A percentile compares a stretch with the other conserved stretches of the same genome.
Evolutionary conservation across 2,329 filamentous ascomycete genomes (phyloP).

Genomic region (Colletotrichum sp.): DNA sequence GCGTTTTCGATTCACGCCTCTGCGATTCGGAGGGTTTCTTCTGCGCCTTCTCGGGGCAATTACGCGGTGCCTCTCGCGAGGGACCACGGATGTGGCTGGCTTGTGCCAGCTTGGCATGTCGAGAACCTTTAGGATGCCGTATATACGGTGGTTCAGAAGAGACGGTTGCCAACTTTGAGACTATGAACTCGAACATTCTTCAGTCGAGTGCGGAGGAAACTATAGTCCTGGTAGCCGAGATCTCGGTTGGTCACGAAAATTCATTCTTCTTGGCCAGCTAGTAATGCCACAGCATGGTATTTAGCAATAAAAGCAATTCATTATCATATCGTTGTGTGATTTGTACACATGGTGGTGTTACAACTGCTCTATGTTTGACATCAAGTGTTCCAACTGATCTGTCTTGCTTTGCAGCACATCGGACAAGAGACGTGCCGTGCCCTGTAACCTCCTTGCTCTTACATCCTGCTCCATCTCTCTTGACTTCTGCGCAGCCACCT

Average conservation of each 20-base stretch:
- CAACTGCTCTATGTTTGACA: slow-evolving; percentile 65
- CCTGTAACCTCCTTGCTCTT: slow-evolving; percentile 64
- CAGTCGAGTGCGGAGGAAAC: not conserved
- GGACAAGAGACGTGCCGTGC: slow-evolving; percentile 46
- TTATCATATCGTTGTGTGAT: not conserved
- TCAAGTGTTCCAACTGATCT: slow-evolving; percentile 56
- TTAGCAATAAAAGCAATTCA: not conserved
- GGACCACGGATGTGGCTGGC: not conserved
- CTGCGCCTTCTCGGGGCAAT: not conserved
- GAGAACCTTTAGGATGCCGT: not conserved
- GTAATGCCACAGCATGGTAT: not conserved
- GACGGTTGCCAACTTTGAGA: not conserved
- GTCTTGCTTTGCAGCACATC: slow-evolving; percentile 41
- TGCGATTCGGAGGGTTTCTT: not conserved
- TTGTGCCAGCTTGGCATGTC: not conserved
- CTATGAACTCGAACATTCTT: not conserved
- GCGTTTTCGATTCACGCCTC: not conserved
- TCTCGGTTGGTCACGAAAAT: not conserved
- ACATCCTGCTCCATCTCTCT: slow-evolving; percentile 79
- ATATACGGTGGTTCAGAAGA: not conserved
- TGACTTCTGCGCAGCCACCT: slow-evolving; percentile 81
- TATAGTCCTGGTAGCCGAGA: not conserved
- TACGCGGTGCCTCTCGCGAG: not conserved
- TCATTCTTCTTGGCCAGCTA: not conserved
- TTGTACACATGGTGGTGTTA: slow-evolving; percentile 31